These are phyloP conservation scores for Naganishia friedmannii DNA, from an alignment of 768 basidiomycete genomes.

Conservation along the genomic window DNA sequence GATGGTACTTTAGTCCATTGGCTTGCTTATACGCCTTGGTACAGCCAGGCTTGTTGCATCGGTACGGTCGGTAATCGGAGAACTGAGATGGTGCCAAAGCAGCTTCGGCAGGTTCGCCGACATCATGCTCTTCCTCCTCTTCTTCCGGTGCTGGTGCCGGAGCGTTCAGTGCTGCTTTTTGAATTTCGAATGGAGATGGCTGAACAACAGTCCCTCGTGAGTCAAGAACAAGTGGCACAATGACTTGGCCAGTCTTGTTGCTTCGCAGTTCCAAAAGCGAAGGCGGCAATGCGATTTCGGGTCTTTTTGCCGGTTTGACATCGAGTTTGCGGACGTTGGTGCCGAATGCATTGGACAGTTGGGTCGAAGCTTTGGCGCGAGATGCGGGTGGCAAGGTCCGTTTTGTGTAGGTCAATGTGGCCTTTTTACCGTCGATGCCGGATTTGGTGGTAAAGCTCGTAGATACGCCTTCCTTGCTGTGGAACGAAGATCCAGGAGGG, in stretches of 20 bases:
- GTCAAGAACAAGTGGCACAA: slow-evolving; percentile 21
- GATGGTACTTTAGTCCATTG: slow-evolving; percentile 90
- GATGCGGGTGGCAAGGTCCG: slow-evolving; percentile 16
- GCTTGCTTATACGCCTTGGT: slow-evolving; percentile 96
- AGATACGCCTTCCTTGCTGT: slow-evolving; percentile 19
- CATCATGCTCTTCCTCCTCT: slow-evolving; percentile 18
- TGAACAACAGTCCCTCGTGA: slow-evolving; percentile 8
- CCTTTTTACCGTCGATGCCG: slow-evolving; percentile 25
- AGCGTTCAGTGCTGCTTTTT: slow-evolving; percentile 21
- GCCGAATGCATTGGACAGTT: slow-evolving; percentile 27
- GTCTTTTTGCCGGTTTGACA: slow-evolving; percentile 6
- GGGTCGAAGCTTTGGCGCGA: slow-evolving; percentile 5
- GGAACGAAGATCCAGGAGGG: slow-evolving; percentile 24
- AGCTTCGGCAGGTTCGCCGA: slow-evolving; percentile 10
- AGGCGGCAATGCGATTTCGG: slow-evolving; percentile 25
- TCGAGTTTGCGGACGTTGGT: slow-evolving; percentile 17
- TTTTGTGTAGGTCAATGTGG: slow-evolving; percentile 22
- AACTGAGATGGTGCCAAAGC: slow-evolving; percentile 45
- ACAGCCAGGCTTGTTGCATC: slow-evolving; percentile 90
- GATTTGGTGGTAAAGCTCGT: slow-evolving; percentile 26
- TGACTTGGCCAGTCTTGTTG: slow-evolving; percentile 17
- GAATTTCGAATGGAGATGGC: slow-evolving; percentile 3
- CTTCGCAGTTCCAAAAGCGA: slow-evolving; percentile 21
- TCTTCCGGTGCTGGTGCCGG: slow-evolving; percentile 17
- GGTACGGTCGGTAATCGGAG: slow-evolving; percentile 50